These are phyloP conservation scores for Zasmidium cellare DNA, from an alignment of 2,329 filamentous ascomycete species.

Conservation along the genomic window DNA sequence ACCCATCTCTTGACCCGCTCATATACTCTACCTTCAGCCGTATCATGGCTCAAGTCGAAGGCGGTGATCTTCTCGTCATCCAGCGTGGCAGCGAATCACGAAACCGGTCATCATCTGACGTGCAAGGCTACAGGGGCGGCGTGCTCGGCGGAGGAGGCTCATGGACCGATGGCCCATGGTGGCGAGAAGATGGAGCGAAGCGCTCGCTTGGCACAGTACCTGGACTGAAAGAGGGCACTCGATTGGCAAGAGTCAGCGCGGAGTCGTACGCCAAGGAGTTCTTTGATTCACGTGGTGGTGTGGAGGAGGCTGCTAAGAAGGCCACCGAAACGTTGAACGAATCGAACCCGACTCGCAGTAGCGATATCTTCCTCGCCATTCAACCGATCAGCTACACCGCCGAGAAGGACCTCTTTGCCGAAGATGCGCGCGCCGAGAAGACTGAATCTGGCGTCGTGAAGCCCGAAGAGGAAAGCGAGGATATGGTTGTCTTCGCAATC, in stretches of 20 bases:
- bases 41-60: conserved; percentile 99
- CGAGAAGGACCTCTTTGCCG: conserved; percentile 68
- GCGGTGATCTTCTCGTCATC: conserved; percentile 89
- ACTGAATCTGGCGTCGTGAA: conserved; percentile 9
- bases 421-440: conserved; percentile 35
- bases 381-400: conserved; percentile 74
- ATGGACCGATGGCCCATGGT: conserved; percentile 97
- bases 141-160: conserved; percentile 54
- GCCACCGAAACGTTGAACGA: conserved; percentile 79
- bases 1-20: conserved; percentile 89
- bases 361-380: conserved; percentile 92
- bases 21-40: conserved; percentile 89
- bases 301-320: conserved; percentile 76
- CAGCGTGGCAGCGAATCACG: conserved; percentile 88
- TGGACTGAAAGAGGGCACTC: conserved; percentile 82
- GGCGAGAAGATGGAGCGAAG: conserved; percentile 65
- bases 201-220: conserved; percentile 78
- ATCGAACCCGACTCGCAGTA: conserved; percentile 84
- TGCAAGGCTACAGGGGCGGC: conserved; percentile 53
- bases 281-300: conserved; percentile 73
- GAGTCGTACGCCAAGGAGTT: conserved; percentile 86
- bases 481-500: conserved; percentile 71
- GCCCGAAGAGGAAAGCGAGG: conserved; percentile 53
- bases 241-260: conserved; percentile 84
- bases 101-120: conserved; percentile 59